Evolutionary conservation across 176 grass and related monocot genomes (phyloP), one percentile per base, ranked within the genome.

Genomic region (Phoenix roebelenii): DNA sequence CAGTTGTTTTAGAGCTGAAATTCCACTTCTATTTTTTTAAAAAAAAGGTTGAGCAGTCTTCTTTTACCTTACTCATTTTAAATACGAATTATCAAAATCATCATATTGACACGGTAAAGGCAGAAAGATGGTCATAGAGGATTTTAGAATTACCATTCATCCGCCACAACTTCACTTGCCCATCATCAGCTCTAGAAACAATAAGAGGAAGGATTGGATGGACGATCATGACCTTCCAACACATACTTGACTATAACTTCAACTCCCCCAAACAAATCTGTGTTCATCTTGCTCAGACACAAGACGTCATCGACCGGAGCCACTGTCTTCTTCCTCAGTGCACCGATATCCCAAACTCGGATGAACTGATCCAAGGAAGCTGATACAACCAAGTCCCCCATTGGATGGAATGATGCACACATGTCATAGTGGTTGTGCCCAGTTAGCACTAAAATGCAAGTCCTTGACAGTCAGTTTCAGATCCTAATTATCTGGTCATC

Each of bases 351-450:
- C 89, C 89, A 95, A 1, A 95, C 89, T 16, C 89, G 81, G 1
- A 95, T 79, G 0, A 85, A 89, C 72, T 95, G 89, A 24, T 95
- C 89, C 14, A 95, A 60, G 20, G 89, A 95, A 2, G 89, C 85
- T 3, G 89, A 95, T 4, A 95, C 85, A 30, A 95, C 85, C 39
- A 95, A 54, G 68, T 95, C 89, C 73, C 89, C 89, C 67, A 85
- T 95, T 54, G 89, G 82, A 68, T 95, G 89, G 53, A 95, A 95
- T 23, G 82, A 95, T 10, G 89, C 89, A 10, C 82, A 95, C 89
- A 95, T 95, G 50, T 89, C 85, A 77, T 95, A 95, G 59, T 95
- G 89, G 18, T 95, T 95, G 53, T 95, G 89, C 62, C 89, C 85
- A 1, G 89, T 95, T 25, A 95, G 65, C 23, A 95, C 89, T 0